Evolutionary conservation across 2,329 filamentous ascomycete genomes (phyloP).

Genomic region (Fusarium virguliforme): DNA sequence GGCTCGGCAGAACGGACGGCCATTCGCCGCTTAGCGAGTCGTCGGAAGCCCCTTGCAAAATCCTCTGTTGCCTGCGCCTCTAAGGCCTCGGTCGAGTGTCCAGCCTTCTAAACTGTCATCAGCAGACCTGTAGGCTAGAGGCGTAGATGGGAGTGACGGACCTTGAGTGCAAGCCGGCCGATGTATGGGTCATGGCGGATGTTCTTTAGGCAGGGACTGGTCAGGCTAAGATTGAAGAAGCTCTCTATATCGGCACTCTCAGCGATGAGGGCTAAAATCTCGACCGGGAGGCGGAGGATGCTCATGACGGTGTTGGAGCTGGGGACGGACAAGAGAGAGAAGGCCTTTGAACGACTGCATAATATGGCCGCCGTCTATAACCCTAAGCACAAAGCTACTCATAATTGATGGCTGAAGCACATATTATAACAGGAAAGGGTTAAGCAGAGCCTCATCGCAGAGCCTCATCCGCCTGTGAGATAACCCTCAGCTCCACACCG

Average conservation of each 20-base stretch:
- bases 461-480: background rate
- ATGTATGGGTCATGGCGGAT: conserved; percentile 70
- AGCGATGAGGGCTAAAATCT: conserved; percentile 73
- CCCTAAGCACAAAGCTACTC: background rate
- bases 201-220: conserved; percentile 65
- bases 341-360: background rate
- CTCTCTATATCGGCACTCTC: conserved; percentile 71
- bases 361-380: background rate
- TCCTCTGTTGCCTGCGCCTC: conserved; percentile 38
- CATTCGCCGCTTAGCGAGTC: conserved; percentile 72
- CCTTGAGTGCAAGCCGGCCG: conserved; percentile 71
- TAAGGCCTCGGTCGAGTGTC: conserved; percentile 45
- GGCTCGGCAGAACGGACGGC: conserved; percentile 75
- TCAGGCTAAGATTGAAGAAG: conserved; percentile 69
- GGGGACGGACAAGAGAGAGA: background rate
- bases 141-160: conserved; percentile 55
- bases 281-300: conserved; percentile 68
- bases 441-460: background rate
- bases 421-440: background rate
- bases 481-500: background rate
- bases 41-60: conserved; percentile 61
- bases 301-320: conserved; percentile 56
- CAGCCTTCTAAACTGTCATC: conserved; percentile 42
- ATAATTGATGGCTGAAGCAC: background rate
- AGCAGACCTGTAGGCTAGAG: conserved; percentile 29